These are phyloP conservation scores for Mortierella sp. DNA, from an alignment of 371 early-diverging fungal genomes.

Conservation along the genomic window DNA sequence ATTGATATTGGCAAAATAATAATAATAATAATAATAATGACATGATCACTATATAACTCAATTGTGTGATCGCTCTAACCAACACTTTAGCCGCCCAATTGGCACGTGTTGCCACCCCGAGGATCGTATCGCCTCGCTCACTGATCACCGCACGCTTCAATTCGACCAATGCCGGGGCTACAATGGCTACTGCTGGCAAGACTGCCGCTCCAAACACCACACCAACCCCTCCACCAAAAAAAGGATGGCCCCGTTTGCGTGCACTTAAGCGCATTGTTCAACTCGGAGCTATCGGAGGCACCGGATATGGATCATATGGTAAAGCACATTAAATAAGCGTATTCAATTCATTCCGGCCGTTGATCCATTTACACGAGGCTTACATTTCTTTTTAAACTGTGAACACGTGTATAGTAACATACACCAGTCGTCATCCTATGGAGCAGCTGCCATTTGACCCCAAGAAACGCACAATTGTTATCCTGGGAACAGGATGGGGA, in stretches of 20 bases:
- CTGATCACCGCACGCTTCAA: conserved; percentile 44
- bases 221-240: conserved; percentile 36
- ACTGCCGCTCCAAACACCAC: conserved; percentile 4
- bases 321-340: conserved; percentile 25
- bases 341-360: no score
- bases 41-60: neutral
- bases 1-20: neutral
- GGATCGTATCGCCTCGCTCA: conserved; percentile 32
- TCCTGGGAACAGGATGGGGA: conserved; percentile 92
- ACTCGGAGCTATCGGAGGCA: conserved; percentile 55
- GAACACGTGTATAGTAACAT: conserved; percentile 55
- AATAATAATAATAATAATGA: neutral
- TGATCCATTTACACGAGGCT: neutral
- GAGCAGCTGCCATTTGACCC: conserved; percentile 80
- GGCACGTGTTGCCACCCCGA: conserved; percentile 51
- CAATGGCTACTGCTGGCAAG: conserved; percentile 28
- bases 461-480: conserved; percentile 82
- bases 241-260: conserved; percentile 57
- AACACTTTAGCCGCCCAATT: conserved; percentile 31
- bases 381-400: neutral
- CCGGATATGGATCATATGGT: conserved; percentile 61
- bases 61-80: neutral
- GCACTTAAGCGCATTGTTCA: conserved; percentile 59
- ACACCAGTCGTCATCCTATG: conserved; percentile 73
- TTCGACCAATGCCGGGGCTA: conserved; percentile 36